phyloP scores from a whole-genome alignment of 1,284 basidiomycete species.

The Melampsora americana region DNA sequence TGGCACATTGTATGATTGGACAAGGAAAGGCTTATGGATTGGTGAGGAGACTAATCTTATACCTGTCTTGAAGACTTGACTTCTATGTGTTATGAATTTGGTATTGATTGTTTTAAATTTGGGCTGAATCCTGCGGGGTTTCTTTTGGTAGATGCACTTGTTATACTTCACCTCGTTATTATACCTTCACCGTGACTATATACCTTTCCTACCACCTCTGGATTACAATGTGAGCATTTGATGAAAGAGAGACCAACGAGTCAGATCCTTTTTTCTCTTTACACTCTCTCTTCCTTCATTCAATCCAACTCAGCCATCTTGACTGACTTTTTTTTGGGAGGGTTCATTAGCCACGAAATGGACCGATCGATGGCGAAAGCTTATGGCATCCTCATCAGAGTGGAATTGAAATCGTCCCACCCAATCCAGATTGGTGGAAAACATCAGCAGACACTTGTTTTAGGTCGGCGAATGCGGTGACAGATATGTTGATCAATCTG shows the following conservation, averaged over 20 bases:
- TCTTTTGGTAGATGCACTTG: slow-evolving; percentile 45
- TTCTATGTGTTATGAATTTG: neutral
- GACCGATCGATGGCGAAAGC: slow-evolving; percentile 49
- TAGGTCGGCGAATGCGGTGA: slow-evolving; percentile 25
- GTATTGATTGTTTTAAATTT: neutral
- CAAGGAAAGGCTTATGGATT: slow-evolving; percentile 40
- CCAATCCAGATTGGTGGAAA: slow-evolving; percentile 3
- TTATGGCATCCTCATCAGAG: slow-evolving; percentile 40
- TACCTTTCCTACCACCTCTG: slow-evolving; percentile 48
- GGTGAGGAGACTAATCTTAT: neutral
- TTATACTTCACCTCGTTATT: slow-evolving; percentile 45
- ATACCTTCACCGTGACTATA: slow-evolving; percentile 49
- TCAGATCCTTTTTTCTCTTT: too few species aligned
- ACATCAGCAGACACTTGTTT: slow-evolving; percentile 15
- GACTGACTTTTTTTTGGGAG: neutral
- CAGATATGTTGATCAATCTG: slow-evolving; percentile 30
- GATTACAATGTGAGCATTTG: slow-evolving; percentile 45
- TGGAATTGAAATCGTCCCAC: slow-evolving; percentile 47
- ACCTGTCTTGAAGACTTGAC: slow-evolving; percentile 42
- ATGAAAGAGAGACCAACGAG: neutral
- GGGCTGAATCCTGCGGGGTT: neutral
- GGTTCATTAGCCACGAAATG: slow-evolving; percentile 39
- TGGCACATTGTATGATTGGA: slow-evolving; percentile 46
- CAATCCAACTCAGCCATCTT: neutral
- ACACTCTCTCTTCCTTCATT: neutral